A percentile compares a stretch with the other conserved stretches of the same genome.
phyloP scores from a whole-genome alignment of 257 asterid species.

The Craterostigma plantagineum region DNA sequence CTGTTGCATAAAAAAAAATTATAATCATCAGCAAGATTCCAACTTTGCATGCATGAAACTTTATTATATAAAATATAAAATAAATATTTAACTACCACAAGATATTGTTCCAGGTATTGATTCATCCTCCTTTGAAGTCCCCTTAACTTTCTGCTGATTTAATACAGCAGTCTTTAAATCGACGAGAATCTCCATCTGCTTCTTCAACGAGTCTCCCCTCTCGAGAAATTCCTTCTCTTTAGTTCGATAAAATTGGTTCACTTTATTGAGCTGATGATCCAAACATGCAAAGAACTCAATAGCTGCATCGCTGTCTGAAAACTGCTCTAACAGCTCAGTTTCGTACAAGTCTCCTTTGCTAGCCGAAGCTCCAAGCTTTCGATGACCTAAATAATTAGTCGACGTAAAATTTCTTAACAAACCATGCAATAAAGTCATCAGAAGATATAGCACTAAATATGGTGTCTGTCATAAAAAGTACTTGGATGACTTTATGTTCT shows the following conservation, averaged over 20 bases:
- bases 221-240: slow-evolving; percentile 81
- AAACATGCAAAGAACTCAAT: slow-evolving; percentile 51
- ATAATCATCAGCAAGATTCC: neutral
- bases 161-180: slow-evolving; percentile 38
- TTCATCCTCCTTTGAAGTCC: slow-evolving; percentile 34
- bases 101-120: slow-evolving; percentile 66
- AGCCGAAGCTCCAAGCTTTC: slow-evolving; percentile 25
- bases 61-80: too few relatives aligned
- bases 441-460: neutral
- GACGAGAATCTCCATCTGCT: slow-evolving; percentile 63
- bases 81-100: slow-evolving; percentile 40
- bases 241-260: slow-evolving; percentile 50
- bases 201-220: slow-evolving; percentile 54
- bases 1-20: slow-evolving; percentile 14
- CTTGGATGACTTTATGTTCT: slow-evolving; percentile 41
- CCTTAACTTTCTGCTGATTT: slow-evolving; percentile 19
- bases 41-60: slow-evolving; percentile 5
- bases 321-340: slow-evolving; percentile 60
- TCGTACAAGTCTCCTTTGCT: slow-evolving; percentile 49
- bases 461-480: slow-evolving; percentile 10
- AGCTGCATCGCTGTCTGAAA: slow-evolving; percentile 51
- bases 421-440: neutral
- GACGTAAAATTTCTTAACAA: neutral
- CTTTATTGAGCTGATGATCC: slow-evolving; percentile 80
- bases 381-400: slow-evolving; percentile 38